Percentiles rank a stretch among this genome's conserved stretches.
These are phyloP conservation scores for Phyllostachys edulis DNA, from an alignment of 176 grass and related monocot species.

Conservation along the genomic window DNA sequence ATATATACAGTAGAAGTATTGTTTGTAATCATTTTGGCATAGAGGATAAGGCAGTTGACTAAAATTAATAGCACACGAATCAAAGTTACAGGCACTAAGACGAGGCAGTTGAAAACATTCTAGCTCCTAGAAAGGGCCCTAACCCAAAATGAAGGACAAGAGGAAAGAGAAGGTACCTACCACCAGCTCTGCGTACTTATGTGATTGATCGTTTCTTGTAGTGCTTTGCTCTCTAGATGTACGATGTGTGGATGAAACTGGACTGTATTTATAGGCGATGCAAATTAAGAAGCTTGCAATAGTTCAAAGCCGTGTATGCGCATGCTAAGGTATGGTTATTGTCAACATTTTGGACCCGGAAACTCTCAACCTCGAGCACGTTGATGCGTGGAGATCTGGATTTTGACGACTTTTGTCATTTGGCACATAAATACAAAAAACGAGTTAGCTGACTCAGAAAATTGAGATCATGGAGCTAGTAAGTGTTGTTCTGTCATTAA, in stretches of 20 bases:
- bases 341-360: constrained; percentile 22
- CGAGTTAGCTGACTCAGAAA: neutral
- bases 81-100: no score
- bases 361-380: neutral
- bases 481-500: neutral
- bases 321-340: neutral
- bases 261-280: neutral
- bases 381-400: neutral
- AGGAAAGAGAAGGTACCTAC: neutral
- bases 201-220: neutral
- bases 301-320: neutral
- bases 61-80: neutral
- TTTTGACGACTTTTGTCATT: neutral
- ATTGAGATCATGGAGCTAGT: neutral
- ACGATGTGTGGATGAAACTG: neutral
- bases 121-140: neutral
- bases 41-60: no score
- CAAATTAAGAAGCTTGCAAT: no score
- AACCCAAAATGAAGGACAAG: neutral
- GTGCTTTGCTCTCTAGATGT: neutral
- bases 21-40: no score
- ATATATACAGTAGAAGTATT: no score
- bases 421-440: neutral
- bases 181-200: neutral
- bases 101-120: neutral